Conservation (phyloP, 2,329 filamentous ascomycete genomes). For the Fusarium sp. region DNA sequence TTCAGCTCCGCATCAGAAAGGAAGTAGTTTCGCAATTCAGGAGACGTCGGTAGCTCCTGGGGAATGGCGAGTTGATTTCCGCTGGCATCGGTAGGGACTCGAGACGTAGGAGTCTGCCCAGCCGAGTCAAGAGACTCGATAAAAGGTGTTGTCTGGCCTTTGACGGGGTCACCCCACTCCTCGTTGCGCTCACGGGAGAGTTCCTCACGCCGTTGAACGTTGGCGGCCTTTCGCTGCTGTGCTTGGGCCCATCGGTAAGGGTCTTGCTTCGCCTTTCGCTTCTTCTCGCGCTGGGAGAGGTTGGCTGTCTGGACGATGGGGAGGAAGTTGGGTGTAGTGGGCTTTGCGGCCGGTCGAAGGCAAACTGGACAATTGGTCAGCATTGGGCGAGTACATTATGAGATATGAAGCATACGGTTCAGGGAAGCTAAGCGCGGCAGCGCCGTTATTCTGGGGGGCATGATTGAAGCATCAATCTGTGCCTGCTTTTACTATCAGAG, state of each 20-base stretch:
- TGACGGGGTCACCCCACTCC: slow-evolving; percentile 78
- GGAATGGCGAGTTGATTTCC: slow-evolving; percentile 54
- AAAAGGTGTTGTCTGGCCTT: slow-evolving; percentile 82
- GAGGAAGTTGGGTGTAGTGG: slow-evolving; percentile 60
- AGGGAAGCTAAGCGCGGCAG: slow-evolving; percentile 68
- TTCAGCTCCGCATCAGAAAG: slow-evolving; percentile 74
- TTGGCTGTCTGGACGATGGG: slow-evolving; percentile 72
- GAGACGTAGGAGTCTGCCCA: slow-evolving; percentile 55
- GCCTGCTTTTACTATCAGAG: slow-evolving; percentile 35
- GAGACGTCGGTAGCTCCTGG: slow-evolving; percentile 56
- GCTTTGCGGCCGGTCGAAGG: slow-evolving; percentile 62
- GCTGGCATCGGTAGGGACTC: slow-evolving; percentile 51
- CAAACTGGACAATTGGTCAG: slow-evolving; percentile 60
- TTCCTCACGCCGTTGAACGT: slow-evolving; percentile 76
- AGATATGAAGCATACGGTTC: slow-evolving; percentile 59
- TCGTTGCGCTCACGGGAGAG: slow-evolving; percentile 71
- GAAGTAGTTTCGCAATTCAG: slow-evolving; percentile 76
- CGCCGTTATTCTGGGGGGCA: slow-evolving; percentile 73
- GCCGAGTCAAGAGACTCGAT: slow-evolving; percentile 80
- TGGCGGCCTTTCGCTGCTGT: slow-evolving; percentile 83
- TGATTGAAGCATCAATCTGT: slow-evolving; percentile 53
- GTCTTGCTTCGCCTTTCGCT: slow-evolving; percentile 74
- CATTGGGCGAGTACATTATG: slow-evolving; percentile 10
- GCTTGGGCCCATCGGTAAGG: slow-evolving; percentile 85
- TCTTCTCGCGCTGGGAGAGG: slow-evolving; percentile 68